Evolutionary conservation across 106 monocot species (phyloP), one percentile per base, ranked within the genome.

Genomic region (Dendrobium huoshanense): DNA sequence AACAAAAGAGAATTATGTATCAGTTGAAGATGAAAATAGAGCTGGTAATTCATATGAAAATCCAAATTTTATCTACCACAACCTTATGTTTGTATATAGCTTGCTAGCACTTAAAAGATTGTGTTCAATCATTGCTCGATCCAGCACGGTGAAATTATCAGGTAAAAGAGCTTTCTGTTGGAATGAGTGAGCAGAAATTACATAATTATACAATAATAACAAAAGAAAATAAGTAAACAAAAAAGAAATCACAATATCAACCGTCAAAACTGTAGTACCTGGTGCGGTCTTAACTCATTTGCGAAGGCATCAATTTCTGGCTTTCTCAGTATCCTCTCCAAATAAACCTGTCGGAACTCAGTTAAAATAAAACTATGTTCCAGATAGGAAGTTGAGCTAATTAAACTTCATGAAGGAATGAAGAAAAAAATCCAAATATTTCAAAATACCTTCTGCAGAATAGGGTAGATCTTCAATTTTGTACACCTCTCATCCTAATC

Each of bases 291-390:
- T 85, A 98, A 75, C 81, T 93, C 98, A 88, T 98, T 89, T 75
- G 98, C 89, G 91, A 98, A 98, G 88, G 98, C 95, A 91, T 98
- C 91, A 55, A 98, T 95, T 85, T 98, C 98, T 55, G 98, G 98
- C 77, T 95, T 95, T 84, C 95, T 91, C 81, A 98, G 85, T 54
- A 98, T 98, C 65, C 98, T 89, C 81, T 98, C 98, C 81, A 98
- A 85, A 83, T 95, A 95, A 27, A 98, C 98, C 98, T 98, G 40
- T 55, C 77, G 17, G 10, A 67, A 54, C 15, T 79, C 25, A 48
- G 24, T 24, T 13, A 77, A 25, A 18, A 77, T 18, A 48, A 77
- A 73, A 75, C 65, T 41, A 19, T 31, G 17, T 49, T 22, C 4
- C 77, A 4, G 6, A 41, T 75, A 75, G n/a, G 16, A 16, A 20